phyloP scores from a whole-genome alignment of 176 grass and related monocot genomes.

The Metroxylon sagu region DNA sequence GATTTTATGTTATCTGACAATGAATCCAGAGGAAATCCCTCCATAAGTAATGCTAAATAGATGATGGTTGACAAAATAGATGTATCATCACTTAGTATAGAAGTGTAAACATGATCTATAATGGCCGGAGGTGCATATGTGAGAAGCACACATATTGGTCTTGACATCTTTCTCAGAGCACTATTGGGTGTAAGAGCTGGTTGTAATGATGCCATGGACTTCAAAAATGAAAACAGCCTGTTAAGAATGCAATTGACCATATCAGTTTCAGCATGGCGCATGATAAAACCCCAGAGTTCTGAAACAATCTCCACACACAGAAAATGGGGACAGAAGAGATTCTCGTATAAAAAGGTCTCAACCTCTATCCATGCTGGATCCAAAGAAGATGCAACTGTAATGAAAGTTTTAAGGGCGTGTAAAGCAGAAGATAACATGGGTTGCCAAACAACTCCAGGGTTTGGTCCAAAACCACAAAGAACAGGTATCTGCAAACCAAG shows the following conservation, averaged over 20 bases:
- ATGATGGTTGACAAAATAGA: constrained; percentile 35
- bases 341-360: constrained; percentile 63
- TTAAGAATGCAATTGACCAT: constrained; percentile 39
- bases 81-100: constrained; percentile 34
- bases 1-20: constrained; percentile 48
- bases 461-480: constrained; percentile 27
- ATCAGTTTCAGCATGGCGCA: constrained; percentile 53
- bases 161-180: constrained; percentile 49
- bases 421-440: constrained; percentile 55
- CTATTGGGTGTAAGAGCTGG: constrained; percentile 36
- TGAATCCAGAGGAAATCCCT: constrained; percentile 77
- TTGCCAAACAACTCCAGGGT: constrained; percentile 55
- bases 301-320: constrained; percentile 69
- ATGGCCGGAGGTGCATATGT: constrained; percentile 48
- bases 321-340: constrained; percentile 73
- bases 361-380: constrained; percentile 53
- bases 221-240: constrained; percentile 42
- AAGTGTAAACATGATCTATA: constrained; percentile 57
- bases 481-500: constrained; percentile 70
- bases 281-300: constrained; percentile 76
- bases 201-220: constrained; percentile 46
- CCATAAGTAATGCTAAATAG: constrained; percentile 57
- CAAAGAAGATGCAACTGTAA: constrained; percentile 56
- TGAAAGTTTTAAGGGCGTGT: constrained; percentile 70
- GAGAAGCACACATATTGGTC: constrained; percentile 45